Conservation (phyloP, 1,139 yeast species). For the Eremothecium gossypii region DNA sequence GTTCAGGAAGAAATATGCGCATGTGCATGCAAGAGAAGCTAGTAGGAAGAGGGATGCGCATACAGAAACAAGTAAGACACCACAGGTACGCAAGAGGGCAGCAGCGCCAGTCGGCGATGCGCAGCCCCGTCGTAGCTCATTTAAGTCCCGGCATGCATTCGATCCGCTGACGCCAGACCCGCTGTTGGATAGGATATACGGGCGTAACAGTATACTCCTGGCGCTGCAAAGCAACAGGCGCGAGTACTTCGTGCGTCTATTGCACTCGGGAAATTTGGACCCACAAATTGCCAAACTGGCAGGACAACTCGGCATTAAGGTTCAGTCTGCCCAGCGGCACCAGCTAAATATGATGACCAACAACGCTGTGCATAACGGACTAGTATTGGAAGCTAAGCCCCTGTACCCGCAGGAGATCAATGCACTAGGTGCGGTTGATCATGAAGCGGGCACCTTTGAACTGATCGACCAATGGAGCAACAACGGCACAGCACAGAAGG, state of each 20-base stretch:
- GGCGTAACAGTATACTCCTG: constrained; percentile 66
- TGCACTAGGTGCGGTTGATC: constrained; percentile 31
- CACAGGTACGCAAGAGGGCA: constrained; percentile 4
- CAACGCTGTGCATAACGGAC: constrained; percentile 76
- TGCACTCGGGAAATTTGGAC: constrained; percentile 37
- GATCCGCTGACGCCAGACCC: constrained; percentile 32
- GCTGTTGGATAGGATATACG: constrained; percentile 60
- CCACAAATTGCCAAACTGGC: constrained; percentile 40
- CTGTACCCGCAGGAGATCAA: constrained; percentile 39
- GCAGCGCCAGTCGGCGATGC: no score
- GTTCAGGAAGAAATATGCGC: constrained; percentile 49
- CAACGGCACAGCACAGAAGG: constrained; percentile 3
- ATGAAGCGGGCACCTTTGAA: constrained; percentile 25
- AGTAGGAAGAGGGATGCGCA: constrained; percentile 12
- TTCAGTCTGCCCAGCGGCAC: constrained; percentile 41
- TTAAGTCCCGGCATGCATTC: constrained; percentile 10
- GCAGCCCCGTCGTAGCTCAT: constrained; percentile 13
- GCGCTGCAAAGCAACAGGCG: constrained; percentile 55
- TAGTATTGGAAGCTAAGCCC: constrained; percentile 61
- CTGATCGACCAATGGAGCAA: constrained; percentile 13
- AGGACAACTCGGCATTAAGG: constrained; percentile 36
- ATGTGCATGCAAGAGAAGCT: constrained; percentile 40
- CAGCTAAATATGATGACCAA: constrained; percentile 53
- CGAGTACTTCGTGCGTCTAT: constrained; percentile 42
- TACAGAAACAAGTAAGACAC: constrained; percentile 8